Evolutionary conservation across 2,329 filamentous ascomycete species (phyloP), one percentile per base, ranked within the genome.

Genomic region (Verticillium nonalfalfae): DNA sequence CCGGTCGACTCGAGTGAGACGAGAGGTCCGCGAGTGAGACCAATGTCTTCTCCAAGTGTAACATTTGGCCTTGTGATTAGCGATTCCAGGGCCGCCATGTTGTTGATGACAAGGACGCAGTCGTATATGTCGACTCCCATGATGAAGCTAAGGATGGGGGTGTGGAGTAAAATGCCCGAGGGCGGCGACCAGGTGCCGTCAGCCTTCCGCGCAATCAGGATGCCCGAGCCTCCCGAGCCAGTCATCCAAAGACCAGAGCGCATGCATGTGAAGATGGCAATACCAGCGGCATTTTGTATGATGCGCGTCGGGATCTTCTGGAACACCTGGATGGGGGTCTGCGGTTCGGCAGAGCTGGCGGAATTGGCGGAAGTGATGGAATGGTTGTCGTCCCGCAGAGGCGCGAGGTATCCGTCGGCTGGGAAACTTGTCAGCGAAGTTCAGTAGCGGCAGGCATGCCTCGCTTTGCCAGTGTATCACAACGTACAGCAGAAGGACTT

Each of bases 261-360:
- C 92, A 97, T 96, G 35, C 92, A 96, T 1, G 93, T 97, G 78
- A 97, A 97, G 67, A 98, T 91, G 60, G 92, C 93, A 62, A 98
- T 83, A 11, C 92, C 94, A 67, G 94, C 92, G 34, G 93, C 93
- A 76, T 95, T 91, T 71, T 90, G 86, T 68, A 98, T 91, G 61
- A 97, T 91, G 70, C 89, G 84, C 61, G 88, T 79, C 0, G 94
- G 94, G 34, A 98, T 97, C 77, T 93, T 95, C 76, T 94, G 91
- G 59, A 81, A 75, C 18, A 91, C 71, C 57, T 73, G 85, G 79
- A 65, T 78, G 60, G 80, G 80, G 58, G 79, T 80, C 58, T 75
- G 87, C 72, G 83, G 73, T 58, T 72, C 66, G 62, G 70, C 71
- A 59, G 70, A 60, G 67, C 68, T 66, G 52, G 68, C 60, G 21